phyloP scores from a whole-genome alignment of 352 stramenopile species.

The Phytopythium cucurbitacearum region DNA sequence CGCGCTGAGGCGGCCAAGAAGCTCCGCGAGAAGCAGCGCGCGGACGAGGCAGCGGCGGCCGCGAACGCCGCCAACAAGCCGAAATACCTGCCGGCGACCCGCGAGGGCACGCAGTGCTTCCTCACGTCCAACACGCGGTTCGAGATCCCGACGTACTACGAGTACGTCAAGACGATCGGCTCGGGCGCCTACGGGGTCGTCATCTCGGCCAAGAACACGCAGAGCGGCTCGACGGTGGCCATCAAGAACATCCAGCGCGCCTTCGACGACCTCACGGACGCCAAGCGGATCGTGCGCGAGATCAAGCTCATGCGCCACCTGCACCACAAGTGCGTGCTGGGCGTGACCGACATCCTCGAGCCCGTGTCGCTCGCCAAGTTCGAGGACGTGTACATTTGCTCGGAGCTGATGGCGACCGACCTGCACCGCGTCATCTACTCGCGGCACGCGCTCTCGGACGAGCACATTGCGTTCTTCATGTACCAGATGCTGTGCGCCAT shows the following conservation, averaged over 20 bases:
- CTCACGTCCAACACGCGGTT: constrained; percentile 83
- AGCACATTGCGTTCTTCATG: constrained; percentile 89
- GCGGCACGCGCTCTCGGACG: constrained; percentile 73
- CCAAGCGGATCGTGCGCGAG: constrained; percentile 98
- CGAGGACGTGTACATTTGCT: constrained; percentile 89
- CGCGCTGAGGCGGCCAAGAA: constrained; percentile 70
- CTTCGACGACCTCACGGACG: constrained; percentile 98
- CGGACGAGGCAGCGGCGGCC: constrained; percentile 52
- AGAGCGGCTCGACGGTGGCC: constrained; percentile 37
- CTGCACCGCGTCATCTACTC: constrained; percentile 90
- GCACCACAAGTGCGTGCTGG: constrained; percentile 87
- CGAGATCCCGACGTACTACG: constrained; percentile 71
- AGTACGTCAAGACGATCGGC: constrained; percentile 86
- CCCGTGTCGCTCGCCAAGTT: constrained; percentile 67
- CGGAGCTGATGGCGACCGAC: constrained; percentile 89
- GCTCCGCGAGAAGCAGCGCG: constrained; percentile 66
- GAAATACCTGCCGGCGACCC: constrained; percentile 74
- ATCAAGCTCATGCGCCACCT: constrained; percentile 93
- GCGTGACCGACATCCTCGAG: constrained; percentile 75
- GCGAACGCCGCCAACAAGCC: constrained; percentile 75
- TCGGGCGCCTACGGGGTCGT: constrained; percentile 91
- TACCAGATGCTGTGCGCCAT: constrained; percentile 91
- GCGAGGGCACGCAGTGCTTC: constrained; percentile 72
- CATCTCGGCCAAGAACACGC: constrained; percentile 63
- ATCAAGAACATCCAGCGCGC: constrained; percentile 95